Percentiles rank a stretch among this genome's conserved stretches.
Evolutionary conservation across 2,329 filamentous ascomycete genomes (phyloP).

Genomic region (Alternaria novae-zelandiae): DNA sequence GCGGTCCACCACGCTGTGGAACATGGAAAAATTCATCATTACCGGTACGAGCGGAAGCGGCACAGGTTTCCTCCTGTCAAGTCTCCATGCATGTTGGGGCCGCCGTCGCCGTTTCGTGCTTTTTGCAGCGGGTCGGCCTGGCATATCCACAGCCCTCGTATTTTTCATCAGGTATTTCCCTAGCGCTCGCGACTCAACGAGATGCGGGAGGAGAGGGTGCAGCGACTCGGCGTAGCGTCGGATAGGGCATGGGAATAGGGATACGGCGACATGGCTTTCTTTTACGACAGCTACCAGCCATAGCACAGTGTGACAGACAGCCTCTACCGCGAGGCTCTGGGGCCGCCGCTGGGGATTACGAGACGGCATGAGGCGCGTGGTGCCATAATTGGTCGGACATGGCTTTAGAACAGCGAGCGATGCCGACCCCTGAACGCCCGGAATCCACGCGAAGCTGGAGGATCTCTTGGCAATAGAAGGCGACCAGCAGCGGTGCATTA

Average conservation of each 20-base stretch:
- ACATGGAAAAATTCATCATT: constrained; percentile 5
- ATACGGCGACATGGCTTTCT: constrained; percentile 1
- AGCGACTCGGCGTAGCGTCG: neutral
- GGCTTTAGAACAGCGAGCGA: constrained; percentile 5
- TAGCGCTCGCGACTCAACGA: constrained; percentile 16
- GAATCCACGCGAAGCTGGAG: constrained; percentile 10
- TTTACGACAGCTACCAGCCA: constrained; percentile 10
- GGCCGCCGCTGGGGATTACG: constrained; percentile 9
- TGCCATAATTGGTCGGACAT: constrained; percentile 7
- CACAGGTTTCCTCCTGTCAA: constrained; percentile 1
- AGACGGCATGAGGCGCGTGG: constrained; percentile 8
- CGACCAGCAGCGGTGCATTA: constrained; percentile 14
- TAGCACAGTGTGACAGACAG: constrained; percentile 16
- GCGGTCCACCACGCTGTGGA: constrained; percentile 22
- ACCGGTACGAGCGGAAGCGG: constrained; percentile 6
- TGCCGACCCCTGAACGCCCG: constrained; percentile 11
- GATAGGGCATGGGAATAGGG: constrained; percentile 11
- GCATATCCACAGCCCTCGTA: constrained; percentile 26
- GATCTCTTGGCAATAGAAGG: constrained; percentile 19
- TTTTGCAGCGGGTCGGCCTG: constrained; percentile 18
- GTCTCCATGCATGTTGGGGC: constrained; percentile 17
- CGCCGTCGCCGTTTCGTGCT: constrained; percentile 11
- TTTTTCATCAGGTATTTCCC: constrained; percentile 17
- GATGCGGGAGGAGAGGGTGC: neutral
- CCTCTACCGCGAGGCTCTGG: constrained; percentile 14